A percentile compares a stretch with the other conserved stretches of the same genome.
Conservation (phyloP, 805 yeast genomes). For the Scheffersomyces stipitis region DNA sequence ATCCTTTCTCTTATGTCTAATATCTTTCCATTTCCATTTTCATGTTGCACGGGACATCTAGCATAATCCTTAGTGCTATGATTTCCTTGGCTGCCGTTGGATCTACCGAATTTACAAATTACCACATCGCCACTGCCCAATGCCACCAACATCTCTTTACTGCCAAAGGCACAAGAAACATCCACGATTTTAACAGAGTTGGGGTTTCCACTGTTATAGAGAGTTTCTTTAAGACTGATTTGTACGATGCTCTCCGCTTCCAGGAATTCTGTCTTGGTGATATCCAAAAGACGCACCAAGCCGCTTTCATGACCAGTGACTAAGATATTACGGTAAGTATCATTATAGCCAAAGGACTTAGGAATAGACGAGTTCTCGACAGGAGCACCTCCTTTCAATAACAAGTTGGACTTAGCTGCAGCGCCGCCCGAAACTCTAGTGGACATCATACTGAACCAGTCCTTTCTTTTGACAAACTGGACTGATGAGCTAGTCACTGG, state of each 20-base stretch:
- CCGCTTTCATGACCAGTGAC: conserved; percentile 90
- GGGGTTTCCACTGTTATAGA: conserved; percentile 26
- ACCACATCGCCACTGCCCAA: conserved; percentile 71
- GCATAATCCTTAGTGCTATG: conserved; percentile 22
- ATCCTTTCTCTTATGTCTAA: conserved; percentile 57
- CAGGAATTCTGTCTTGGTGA: conserved; percentile 64
- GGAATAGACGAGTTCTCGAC: conserved; percentile 27
- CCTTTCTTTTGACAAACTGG: conserved; percentile 51
- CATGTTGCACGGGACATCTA: conserved; percentile 29
- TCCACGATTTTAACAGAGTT: conserved; percentile 47
- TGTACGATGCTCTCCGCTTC: conserved; percentile 33
- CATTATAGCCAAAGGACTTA: conserved; percentile 33
- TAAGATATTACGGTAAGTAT: conserved; percentile 47
- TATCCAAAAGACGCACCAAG: conserved; percentile 78
- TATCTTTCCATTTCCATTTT: conserved; percentile 35
- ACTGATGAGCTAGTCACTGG: conserved; percentile 58
- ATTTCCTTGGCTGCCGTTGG: conserved; percentile 23
- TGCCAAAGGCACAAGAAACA: conserved; percentile 75
- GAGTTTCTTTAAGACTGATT: conserved; percentile 32
- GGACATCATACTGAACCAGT: conserved; percentile 78
- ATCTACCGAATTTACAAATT: conserved; percentile 64
- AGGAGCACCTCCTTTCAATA: conserved; percentile 83
- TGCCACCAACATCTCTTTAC: conserved; percentile 73
- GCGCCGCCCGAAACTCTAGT: conserved; percentile 32
- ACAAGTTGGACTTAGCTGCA: conserved; percentile 41